A percentile compares a stretch with the other conserved stretches of the same genome.
Conservation (phyloP, 768 basidiomycete genomes). For the Boletellus emodensis region DNA sequence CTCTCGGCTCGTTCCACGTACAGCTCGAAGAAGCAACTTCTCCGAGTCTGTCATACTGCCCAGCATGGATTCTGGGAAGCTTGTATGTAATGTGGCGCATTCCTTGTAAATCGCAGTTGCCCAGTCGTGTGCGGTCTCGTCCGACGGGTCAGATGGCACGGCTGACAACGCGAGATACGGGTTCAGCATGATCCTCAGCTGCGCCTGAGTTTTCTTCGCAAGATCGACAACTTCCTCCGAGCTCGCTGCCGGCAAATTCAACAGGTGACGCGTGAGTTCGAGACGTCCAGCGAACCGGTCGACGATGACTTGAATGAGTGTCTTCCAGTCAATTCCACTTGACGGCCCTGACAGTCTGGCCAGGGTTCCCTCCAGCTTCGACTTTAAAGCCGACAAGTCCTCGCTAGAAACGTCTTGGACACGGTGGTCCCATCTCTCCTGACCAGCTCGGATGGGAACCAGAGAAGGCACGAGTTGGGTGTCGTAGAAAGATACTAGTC, state of each 20-base stretch:
- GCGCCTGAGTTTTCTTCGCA: slow-evolving; percentile 7
- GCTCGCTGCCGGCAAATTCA: slow-evolving; percentile 11
- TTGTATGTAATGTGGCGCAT: slow-evolving; percentile 30
- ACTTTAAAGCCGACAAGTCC: slow-evolving; percentile 5
- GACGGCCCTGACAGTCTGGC: neutral
- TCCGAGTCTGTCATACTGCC: slow-evolving; percentile 25
- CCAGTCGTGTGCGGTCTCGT: slow-evolving; percentile 18
- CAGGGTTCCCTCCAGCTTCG: slow-evolving; percentile 5
- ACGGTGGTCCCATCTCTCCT: slow-evolving; percentile 21
- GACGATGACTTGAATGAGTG: slow-evolving; percentile 25
- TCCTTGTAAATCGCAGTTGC: slow-evolving; percentile 25
- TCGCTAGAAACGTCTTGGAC: slow-evolving; percentile 8
- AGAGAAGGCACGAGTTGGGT: slow-evolving; percentile 18
- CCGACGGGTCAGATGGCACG: neutral
- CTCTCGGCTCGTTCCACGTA: slow-evolving; percentile 37
- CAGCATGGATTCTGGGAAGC: neutral
- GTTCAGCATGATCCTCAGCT: slow-evolving; percentile 23
- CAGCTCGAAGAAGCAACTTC: slow-evolving; percentile 19
- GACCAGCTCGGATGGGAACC: slow-evolving; percentile 8
- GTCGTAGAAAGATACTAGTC: slow-evolving; percentile 27
- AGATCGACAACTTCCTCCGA: neutral
- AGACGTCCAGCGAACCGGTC: slow-evolving; percentile 32
- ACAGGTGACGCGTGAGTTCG: slow-evolving; percentile 21
- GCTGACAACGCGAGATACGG: slow-evolving; percentile 23
- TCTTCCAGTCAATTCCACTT: slow-evolving; percentile 34